Percentiles rank a stretch among this genome's conserved stretches.
These are phyloP conservation scores for Calonectria hongkongensis DNA, from an alignment of 2,329 filamentous ascomycete species.

Conservation along the genomic window DNA sequence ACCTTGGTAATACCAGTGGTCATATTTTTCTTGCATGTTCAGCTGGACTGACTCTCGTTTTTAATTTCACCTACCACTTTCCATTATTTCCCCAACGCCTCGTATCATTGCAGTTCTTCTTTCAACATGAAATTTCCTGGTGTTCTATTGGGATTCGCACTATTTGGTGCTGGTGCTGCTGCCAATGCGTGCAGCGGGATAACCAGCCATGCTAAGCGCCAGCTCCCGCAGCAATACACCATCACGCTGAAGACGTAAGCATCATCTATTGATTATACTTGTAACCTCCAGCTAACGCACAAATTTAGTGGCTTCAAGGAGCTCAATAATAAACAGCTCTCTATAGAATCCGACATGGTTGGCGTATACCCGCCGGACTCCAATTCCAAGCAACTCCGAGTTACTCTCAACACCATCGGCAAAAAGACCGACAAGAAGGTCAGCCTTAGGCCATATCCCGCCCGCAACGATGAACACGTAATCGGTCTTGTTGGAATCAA, in stretches of 20 bases:
- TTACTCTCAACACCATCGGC: slow-evolving; percentile 21
- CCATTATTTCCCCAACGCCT: background rate
- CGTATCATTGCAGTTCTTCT: background rate
- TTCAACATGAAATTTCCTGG: slow-evolving; percentile 39
- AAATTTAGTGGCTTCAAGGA: background rate
- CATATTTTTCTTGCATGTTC: background rate
- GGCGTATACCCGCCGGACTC: slow-evolving; percentile 28
- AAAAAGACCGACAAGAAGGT: slow-evolving; percentile 14
- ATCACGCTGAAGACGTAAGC: slow-evolving; percentile 36
- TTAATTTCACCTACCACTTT: background rate
- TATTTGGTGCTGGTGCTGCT: slow-evolving; percentile 23
- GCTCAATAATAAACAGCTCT: slow-evolving; percentile 37
- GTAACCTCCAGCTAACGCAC: background rate
- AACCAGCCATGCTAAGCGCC: background rate
- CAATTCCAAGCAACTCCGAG: background rate
- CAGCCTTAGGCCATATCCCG: slow-evolving; percentile 32
- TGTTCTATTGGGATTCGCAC: slow-evolving; percentile 29
- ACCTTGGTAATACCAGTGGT: background rate
- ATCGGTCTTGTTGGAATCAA: slow-evolving; percentile 37
- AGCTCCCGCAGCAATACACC: slow-evolving; percentile 3
- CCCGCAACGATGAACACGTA: slow-evolving; percentile 33
- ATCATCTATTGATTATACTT: background rate
- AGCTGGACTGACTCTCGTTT: background rate
- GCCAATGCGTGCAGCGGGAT: background rate
- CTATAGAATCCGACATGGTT: background rate